These are phyloP conservation scores for Tanacetum coccineum DNA, from an alignment of 129 eudicot genomes.

Conservation along the genomic window DNA sequence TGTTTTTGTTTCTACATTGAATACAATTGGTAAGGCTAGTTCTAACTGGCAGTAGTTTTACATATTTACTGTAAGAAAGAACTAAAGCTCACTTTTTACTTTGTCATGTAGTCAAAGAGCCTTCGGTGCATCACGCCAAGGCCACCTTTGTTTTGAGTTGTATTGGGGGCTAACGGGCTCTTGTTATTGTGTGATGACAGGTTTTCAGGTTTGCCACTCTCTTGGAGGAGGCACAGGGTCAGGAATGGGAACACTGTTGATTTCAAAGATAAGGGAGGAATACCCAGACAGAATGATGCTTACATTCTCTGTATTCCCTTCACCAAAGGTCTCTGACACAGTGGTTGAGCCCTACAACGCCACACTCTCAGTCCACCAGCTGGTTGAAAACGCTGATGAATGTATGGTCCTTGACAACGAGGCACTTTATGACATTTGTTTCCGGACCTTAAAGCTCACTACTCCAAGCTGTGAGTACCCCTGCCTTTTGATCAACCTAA, in stretches of 20 bases:
- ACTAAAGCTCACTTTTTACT: background rate
- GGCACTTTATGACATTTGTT: slow-evolving; percentile 48
- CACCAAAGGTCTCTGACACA: slow-evolving; percentile 48
- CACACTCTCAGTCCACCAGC: slow-evolving; percentile 46
- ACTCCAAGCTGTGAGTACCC: slow-evolving; percentile 44
- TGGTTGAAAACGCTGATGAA: slow-evolving; percentile 52
- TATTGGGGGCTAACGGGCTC: background rate
- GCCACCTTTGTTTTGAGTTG: background rate
- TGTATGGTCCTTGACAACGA: slow-evolving; percentile 53
- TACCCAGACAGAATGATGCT: slow-evolving; percentile 57
- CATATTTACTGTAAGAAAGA: background rate
- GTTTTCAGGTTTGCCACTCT: slow-evolving; percentile 53
- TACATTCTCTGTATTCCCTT: slow-evolving; percentile 50
- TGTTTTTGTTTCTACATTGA: no score
- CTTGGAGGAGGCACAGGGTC: slow-evolving; percentile 57
- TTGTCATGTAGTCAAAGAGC: background rate
- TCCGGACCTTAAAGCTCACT: slow-evolving; percentile 41
- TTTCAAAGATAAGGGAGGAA: slow-evolving; percentile 49
- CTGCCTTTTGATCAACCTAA: background rate
- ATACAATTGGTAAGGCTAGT: no score
- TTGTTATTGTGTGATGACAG: slow-evolving; percentile 15
- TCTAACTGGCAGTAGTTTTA: background rate
- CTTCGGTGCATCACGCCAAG: background rate
- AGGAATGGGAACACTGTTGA: slow-evolving; percentile 54
- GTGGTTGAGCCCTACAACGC: slow-evolving; percentile 53